phyloP scores from a whole-genome alignment of 257 asterid species.

The Coffea canephora region DNA sequence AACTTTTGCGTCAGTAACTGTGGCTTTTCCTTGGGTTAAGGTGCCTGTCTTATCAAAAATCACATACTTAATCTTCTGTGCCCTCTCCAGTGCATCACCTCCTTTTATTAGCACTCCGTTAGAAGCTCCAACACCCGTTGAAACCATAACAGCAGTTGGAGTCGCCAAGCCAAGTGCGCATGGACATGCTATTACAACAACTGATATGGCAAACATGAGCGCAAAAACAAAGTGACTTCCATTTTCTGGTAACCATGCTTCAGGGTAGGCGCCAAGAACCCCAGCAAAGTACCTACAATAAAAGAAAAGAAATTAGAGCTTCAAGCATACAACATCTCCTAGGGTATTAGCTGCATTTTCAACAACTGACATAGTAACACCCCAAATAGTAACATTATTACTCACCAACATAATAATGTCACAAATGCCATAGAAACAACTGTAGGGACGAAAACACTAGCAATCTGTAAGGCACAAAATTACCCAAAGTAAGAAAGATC shows the following conservation, averaged over 20 bases:
- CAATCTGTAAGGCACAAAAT: slow-evolving; percentile 57
- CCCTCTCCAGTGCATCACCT: slow-evolving; percentile 96
- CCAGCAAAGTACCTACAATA: slow-evolving; percentile 76
- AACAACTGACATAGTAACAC: background rate
- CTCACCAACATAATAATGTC: slow-evolving; percentile 93
- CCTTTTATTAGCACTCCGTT: slow-evolving; percentile 98
- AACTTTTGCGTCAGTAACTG: slow-evolving; percentile 72
- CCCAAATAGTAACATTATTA: slow-evolving; percentile 9
- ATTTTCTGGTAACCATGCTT: slow-evolving; percentile 81
- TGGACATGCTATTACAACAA: slow-evolving; percentile 94
- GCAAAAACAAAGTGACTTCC: slow-evolving; percentile 85
- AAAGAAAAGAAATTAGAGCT: slow-evolving; percentile 6
- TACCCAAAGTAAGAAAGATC: slow-evolving; percentile 6
- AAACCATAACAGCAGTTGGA: slow-evolving; percentile 99
- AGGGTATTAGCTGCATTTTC: background rate
- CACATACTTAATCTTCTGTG: slow-evolving; percentile 79
- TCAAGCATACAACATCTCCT: slow-evolving; percentile 4
- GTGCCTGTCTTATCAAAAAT: slow-evolving; percentile 98
- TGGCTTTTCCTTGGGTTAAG: slow-evolving; percentile 95
- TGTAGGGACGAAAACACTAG: slow-evolving; percentile 88
- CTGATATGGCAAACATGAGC: slow-evolving; percentile 96
- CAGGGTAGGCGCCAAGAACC: slow-evolving; percentile 74
- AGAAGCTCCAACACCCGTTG: slow-evolving; percentile 98
- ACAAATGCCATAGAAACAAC: slow-evolving; percentile 67
- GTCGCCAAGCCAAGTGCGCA: slow-evolving; percentile 99